These are phyloP conservation scores for Elsinoe necatrix DNA, from an alignment of 2,329 filamentous ascomycete species.

Conservation along the genomic window DNA sequence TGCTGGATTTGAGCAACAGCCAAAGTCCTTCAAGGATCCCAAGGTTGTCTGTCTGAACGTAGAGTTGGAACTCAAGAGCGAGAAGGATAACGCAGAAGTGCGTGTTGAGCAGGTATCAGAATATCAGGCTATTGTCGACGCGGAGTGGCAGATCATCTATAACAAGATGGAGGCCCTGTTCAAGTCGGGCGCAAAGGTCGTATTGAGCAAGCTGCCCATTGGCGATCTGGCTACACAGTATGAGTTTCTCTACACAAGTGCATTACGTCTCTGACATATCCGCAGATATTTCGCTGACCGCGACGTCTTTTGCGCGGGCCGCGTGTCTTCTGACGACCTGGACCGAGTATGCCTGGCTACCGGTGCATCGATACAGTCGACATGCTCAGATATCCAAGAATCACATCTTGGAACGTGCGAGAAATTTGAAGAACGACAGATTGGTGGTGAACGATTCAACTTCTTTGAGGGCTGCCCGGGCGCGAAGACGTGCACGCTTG, in stretches of 20 bases:
- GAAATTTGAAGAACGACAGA: slow-evolving; percentile 88
- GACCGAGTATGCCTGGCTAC: slow-evolving; percentile 94
- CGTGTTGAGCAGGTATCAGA: slow-evolving; percentile 97
- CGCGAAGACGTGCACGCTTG: slow-evolving; percentile 92
- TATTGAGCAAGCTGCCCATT: slow-evolving; percentile 93
- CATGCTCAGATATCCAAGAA: slow-evolving; percentile 85
- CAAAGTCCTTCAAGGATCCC: slow-evolving; percentile 86
- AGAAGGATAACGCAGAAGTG: slow-evolving; percentile 98
- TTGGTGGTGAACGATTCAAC: slow-evolving; percentile 95
- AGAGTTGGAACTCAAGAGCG: slow-evolving; percentile 94
- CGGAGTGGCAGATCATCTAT: slow-evolving; percentile 99
- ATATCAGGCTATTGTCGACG: slow-evolving; percentile 98
- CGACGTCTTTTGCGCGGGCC: slow-evolving; percentile 95
- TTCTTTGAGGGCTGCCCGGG: slow-evolving; percentile 94
- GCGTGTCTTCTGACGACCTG: slow-evolving; percentile 84
- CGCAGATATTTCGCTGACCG: slow-evolving; percentile 80
- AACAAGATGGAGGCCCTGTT: slow-evolving; percentile 95
- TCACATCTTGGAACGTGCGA: slow-evolving; percentile 89
- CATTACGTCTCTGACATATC: background rate
- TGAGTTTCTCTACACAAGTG: background rate
- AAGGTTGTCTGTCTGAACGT: slow-evolving; percentile 98
- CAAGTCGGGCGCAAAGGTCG: slow-evolving; percentile 92
- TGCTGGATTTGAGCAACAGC: slow-evolving; percentile 97
- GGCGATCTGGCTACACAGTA: slow-evolving; percentile 91
- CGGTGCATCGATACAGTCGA: slow-evolving; percentile 85